Base-by-base conservation (phyloP, 2,329 filamentous ascomycete genomes). In the Huntiella decipiens region DNA sequence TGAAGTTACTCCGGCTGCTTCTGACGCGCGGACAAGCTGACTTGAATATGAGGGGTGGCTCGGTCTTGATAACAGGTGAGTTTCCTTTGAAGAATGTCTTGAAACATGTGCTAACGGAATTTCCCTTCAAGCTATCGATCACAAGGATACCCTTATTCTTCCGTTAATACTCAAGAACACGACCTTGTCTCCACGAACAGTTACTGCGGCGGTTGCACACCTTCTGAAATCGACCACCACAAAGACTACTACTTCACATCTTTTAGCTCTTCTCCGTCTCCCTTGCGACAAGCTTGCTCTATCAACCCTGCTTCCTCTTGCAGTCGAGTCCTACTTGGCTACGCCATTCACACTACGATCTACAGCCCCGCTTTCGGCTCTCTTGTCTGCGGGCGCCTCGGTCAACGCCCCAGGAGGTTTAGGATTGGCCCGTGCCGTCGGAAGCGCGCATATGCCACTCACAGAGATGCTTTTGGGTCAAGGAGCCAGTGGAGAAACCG, bases 341-440 rank as follows among this genome's bases (percentile, higher is more conserved):
- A 58, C 59, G 2, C 58, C 57, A 0, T 55, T 56, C 0, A 55
- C 60, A 1, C 55, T 62, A 8, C 62, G 65, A 3, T 62, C 62
- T 1, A 55, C 70, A 4, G 59, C 64, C 2, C 63, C 67, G 1
- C 48, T 74, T 32, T 62, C 64, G 46, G 57, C 62, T 1, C 61
- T 77, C 0, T 54, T 77, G 1, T 60, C 63, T 1, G 61, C 65
- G 1, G 70, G 71, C 1, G 73, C 72, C 2, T 66, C 74, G 40
- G 60, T 73, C n/a, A 74, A 76, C 51, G 60, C 63, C 1, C 62
- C 66, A 47, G 66, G 71, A 19, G 70, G 65, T 0, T 63, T 66
- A 1, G 64, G 71, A 0, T 56, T 77, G 0, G 67, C 68, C 44
- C 60, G 61, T 45, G 70, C 71, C 4, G 64, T 76, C 2, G 63